Evolutionary conservation across 768 basidiomycete species (phyloP), one percentile per base, ranked within the genome.

Genomic region (Xerocomellus chrysenteron): DNA sequence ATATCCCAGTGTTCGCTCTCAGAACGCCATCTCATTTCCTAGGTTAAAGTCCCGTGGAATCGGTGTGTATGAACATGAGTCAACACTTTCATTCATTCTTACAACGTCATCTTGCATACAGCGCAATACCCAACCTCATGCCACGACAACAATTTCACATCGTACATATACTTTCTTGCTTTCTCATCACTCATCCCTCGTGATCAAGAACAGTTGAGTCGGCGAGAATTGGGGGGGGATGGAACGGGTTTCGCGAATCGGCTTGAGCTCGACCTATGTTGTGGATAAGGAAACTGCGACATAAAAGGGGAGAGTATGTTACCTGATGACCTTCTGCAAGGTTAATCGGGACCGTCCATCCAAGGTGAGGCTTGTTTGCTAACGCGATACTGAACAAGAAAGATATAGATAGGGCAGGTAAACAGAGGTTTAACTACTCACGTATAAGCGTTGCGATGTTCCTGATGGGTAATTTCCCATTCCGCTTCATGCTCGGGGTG

Each of bases 241-340:
- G 12, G 26, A 16, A 16, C 0, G 5, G 1, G 2, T 35, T 3
- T 0, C 0, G 12, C 0, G 5, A 26, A 41, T 40, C 32, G 3
- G 12, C 9, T 4, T 8, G 21, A 55, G 4, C 1, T 3, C 13
- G 14, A 55, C 3, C 54, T 55, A 4, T 16, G 14, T 16, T 11
- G 16, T n/a, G 4, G 17, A 9, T 55, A 8, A 55, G 28, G 32
- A 35, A 11, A 6, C 24, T 42, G 10, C 3, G 14, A 13, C 24
- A 12, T 26, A 35, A 41, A 6, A 28, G 1, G 8, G 16, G 7
- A 10, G 19, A 21, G 4, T 30, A 17, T 24, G 2, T 42, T 21
- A 53, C 54, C 24, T 47, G 2, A 10, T 1, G 5, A 14, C 7
- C 2, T 4, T 28, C 14, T 3, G 2, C 0, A 33, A 26, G 2